These are phyloP conservation scores for Pleurotus pulmonarius DNA, from an alignment of 768 basidiomycete genomes.

Conservation along the genomic window DNA sequence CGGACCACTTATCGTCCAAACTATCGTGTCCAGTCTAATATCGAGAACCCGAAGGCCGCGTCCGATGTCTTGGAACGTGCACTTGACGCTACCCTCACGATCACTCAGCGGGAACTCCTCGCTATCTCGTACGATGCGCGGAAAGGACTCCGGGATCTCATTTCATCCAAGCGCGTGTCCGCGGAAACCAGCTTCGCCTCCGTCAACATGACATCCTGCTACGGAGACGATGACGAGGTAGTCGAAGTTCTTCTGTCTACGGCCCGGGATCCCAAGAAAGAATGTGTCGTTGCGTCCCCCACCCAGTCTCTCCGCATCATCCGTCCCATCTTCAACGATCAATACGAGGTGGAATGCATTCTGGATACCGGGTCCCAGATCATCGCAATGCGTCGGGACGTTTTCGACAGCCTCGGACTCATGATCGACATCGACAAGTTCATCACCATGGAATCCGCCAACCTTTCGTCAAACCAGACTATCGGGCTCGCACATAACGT, in stretches of 20 bases:
- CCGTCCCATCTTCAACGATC: conserved; percentile 15
- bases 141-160: conserved; percentile 12
- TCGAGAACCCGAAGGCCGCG: conserved; percentile 15
- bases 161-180: conserved; percentile 10
- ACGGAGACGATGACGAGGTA: not conserved
- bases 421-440: conserved; percentile 15
- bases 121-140: conserved; percentile 18
- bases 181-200: not conserved
- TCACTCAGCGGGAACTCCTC: conserved; percentile 16
- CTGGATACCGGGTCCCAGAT: conserved; percentile 22
- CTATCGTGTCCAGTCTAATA: conserved; percentile 14
- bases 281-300: conserved; percentile 9
- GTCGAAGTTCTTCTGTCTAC: not conserved
- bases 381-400: conserved; percentile 18
- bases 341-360: conserved; percentile 15
- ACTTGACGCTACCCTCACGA: conserved; percentile 14
- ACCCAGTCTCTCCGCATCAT: conserved; percentile 12
- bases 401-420: conserved; percentile 14
- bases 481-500: conserved; percentile 22
- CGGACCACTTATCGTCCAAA: conserved; percentile 11
- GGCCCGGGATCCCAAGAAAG: not conserved
- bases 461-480: conserved; percentile 15
- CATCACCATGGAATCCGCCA: conserved; percentile 21
- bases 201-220: not conserved
- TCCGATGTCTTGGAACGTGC: conserved; percentile 11